phyloP scores from a whole-genome alignment of 1,139 yeast species.

The Magnusiomyces paraingens region DNA sequence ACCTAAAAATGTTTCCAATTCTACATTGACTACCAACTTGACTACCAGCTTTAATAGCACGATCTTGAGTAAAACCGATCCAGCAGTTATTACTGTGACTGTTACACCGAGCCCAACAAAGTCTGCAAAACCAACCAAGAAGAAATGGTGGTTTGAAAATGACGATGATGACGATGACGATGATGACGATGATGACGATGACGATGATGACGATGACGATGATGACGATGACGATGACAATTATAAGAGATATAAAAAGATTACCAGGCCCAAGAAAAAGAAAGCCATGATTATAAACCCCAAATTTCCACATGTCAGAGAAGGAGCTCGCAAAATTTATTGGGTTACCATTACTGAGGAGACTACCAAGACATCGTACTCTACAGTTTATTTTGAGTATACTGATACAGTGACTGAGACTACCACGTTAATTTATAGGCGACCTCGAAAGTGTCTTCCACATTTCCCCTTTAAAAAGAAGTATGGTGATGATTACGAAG shows the following conservation, averaged over 20 bases:
- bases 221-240: background rate
- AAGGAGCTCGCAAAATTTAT: conserved; percentile 4
- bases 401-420: conserved; percentile 4
- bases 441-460: conserved; percentile 1
- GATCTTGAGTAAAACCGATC: too few relatives aligned
- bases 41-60: too few relatives aligned
- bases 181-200: background rate
- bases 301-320: background rate
- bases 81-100: too few relatives aligned
- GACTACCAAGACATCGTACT: background rate
- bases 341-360: conserved; percentile 1
- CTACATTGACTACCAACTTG: too few relatives aligned
- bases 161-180: background rate
- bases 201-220: background rate
- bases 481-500: conserved; percentile 1
- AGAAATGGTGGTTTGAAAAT: background rate
- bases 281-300: background rate
- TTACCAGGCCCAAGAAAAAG: background rate
- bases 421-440: background rate
- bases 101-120: too few relatives aligned
- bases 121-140: too few relatives aligned
- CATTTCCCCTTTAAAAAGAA: conserved; percentile 2
- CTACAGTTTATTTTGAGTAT: background rate
- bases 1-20: too few relatives aligned
- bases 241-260: background rate